Conservation (phyloP, 2,329 filamentous ascomycete species). For the Teratosphaeria pseudoeucalypti region DNA sequence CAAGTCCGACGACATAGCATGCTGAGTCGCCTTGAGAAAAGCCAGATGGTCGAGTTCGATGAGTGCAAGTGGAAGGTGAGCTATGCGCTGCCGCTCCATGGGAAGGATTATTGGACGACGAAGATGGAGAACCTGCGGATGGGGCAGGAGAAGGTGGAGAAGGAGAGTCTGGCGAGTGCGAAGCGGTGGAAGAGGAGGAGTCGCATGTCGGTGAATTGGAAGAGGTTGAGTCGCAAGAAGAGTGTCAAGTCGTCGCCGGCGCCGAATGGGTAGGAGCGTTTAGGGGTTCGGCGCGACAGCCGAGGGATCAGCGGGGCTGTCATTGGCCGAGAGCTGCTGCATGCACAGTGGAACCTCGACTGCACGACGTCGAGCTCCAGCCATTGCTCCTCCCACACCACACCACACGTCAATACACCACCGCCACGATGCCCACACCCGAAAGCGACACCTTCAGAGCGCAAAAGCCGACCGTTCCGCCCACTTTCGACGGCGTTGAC, state of each 20-base stretch:
- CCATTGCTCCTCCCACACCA: slow-evolving; percentile 3
- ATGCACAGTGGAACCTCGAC: not conserved
- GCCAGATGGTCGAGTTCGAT: slow-evolving; percentile 25
- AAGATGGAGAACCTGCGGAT: slow-evolving; percentile 8
- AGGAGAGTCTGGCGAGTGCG: slow-evolving; percentile 3
- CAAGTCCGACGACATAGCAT: slow-evolving; percentile 16
- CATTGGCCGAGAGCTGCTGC: not conserved
- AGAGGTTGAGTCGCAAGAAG: slow-evolving; percentile 14
- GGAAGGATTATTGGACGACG: slow-evolving; percentile 19
- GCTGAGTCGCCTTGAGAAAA: slow-evolving; percentile 17
- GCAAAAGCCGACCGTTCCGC: slow-evolving; percentile 71
- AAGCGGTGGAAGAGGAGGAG: slow-evolving; percentile 1
- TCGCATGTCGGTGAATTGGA: slow-evolving; percentile 4
- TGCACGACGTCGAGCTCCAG: slow-evolving; percentile 23
- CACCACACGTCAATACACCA: not conserved
- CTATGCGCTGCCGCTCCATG: slow-evolving; percentile 24
- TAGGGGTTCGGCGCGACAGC: not conserved
- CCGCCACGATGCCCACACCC: slow-evolving; percentile 60
- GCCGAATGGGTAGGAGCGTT: not conserved
- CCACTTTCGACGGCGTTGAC: slow-evolving; percentile 78
- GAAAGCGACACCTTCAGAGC: slow-evolving; percentile 74
- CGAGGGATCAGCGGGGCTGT: not conserved
- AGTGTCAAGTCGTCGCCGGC: not conserved
- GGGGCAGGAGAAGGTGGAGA: slow-evolving; percentile 11
- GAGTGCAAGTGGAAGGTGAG: slow-evolving; percentile 33